Evolutionary conservation across 2,329 filamentous ascomycete genomes (phyloP), one percentile per base, ranked within the genome.

Genomic region (Nigrospora sphaerica): DNA sequence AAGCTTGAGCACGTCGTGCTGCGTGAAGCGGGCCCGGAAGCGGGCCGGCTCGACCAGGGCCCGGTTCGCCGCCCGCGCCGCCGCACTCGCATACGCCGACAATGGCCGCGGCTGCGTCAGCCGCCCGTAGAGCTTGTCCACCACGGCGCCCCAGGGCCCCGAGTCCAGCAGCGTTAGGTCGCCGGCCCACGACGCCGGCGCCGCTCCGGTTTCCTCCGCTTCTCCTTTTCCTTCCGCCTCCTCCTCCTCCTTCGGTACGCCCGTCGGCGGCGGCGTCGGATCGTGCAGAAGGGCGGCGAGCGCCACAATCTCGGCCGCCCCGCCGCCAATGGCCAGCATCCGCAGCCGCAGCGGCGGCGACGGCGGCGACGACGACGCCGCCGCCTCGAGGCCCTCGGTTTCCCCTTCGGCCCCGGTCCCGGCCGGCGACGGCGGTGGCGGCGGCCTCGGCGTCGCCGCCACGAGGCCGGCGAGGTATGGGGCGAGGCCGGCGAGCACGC

Each of bases 161-260:
- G 88, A 81, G 67, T 97, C 92, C 41, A 96, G 67, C n/a, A 89
- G 80, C 6, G 73, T 76, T 12, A 93, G 66, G 32, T 66, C 51
- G 17, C 67, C 47, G 9, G 28, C 40, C 10, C 28, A 32, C 23
- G 5, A 32, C 2, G 12, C n/a, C 9, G 9, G 31, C 23, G 23
- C 32, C n/a, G 10, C 9, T n/a, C 18, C 23, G 14, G 42, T 1
- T 3, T 17, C 18, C 9, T 34, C 32, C 16, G 4, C 14, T 32
- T 32, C 3, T n/a, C 13, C 7, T 23, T 7, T 7, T 7, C 19
- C 19, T 23, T 23, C 19, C 19, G 4, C 19, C 19, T 23, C 19
- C 19, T 23, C 19, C 7, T 9, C 23, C 16, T 18, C 28, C 12
- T 32, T n/a, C 23, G 19, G 4, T 6, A 6, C 4, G 19, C 4